phyloP scores from a whole-genome alignment of 306 rosid species.

The Macrotyloma uniflorum region DNA sequence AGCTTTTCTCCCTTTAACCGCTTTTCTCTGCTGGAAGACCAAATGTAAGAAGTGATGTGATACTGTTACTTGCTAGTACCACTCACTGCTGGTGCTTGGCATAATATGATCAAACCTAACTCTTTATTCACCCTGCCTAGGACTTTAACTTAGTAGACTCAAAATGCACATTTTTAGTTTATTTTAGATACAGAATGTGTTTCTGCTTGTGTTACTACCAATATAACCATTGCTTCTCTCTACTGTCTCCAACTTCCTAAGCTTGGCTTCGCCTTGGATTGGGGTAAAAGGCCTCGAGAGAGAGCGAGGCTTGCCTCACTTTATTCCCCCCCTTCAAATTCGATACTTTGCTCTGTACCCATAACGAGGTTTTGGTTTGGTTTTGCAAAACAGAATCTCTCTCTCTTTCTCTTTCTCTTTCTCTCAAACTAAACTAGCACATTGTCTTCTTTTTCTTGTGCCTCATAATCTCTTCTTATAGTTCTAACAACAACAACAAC shows the following conservation, averaged over 20 bases:
- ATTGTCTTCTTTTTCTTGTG: constrained; percentile 53
- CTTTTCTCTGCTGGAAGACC: constrained; percentile 40
- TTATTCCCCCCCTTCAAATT: constrained; percentile 73
- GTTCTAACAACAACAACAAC: neutral
- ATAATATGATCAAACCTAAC: constrained; percentile 45
- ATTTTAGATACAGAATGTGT: neutral
- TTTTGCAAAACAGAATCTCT: constrained; percentile 43
- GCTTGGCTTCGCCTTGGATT: constrained; percentile 68
- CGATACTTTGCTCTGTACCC: constrained; percentile 67
- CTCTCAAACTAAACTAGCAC: constrained; percentile 46
- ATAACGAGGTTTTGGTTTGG: constrained; percentile 70
- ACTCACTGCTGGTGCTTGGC: constrained; percentile 2
- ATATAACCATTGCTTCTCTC: constrained; percentile 43
- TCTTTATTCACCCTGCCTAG: constrained; percentile 41
- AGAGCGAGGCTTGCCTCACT: constrained; percentile 56
- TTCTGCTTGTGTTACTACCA: constrained; percentile 48
- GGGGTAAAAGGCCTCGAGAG: constrained; percentile 65
- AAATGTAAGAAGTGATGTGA: constrained; percentile 35
- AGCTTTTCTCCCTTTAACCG: neutral
- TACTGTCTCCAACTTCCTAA: constrained; percentile 51
- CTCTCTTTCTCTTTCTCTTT: constrained; percentile 41
- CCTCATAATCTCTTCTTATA: constrained; percentile 48
- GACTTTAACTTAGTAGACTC: constrained; percentile 12
- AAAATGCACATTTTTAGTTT: constrained; percentile 25
- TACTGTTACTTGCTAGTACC: neutral